Percentiles rank a stretch among this genome's conserved stretches.
phyloP scores from a whole-genome alignment of 495 filamentous ascomycete genomes.

The Aspergillus bridgeri region DNA sequence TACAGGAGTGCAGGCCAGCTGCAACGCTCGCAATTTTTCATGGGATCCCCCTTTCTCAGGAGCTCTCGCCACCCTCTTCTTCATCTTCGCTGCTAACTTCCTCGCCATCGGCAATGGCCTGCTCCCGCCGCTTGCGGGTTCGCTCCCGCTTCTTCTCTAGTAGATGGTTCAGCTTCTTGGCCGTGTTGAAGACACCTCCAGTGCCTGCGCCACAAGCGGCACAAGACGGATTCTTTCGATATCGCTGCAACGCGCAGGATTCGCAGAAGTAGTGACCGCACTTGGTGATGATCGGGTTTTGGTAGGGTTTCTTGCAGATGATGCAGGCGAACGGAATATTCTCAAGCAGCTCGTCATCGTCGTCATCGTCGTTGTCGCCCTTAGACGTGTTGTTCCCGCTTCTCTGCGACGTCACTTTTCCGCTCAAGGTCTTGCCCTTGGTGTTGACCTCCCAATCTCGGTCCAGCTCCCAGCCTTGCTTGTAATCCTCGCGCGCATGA shows the following conservation, averaged over 20 bases:
- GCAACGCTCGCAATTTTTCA: background rate
- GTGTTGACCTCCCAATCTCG: constrained; percentile 85
- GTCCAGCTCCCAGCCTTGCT: constrained; percentile 93
- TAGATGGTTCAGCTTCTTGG: constrained; percentile 76
- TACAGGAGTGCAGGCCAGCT: constrained; percentile 22
- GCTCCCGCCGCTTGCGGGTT: constrained; percentile 61
- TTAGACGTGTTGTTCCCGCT: constrained; percentile 42
- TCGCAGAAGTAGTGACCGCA: constrained; percentile 98
- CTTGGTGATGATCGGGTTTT: constrained; percentile 77
- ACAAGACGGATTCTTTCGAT: constrained; percentile 77
- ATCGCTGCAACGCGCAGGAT: constrained; percentile 77
- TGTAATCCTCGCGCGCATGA: constrained; percentile 83
- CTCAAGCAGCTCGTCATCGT: constrained; percentile 74
- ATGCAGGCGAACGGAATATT: constrained; percentile 95
- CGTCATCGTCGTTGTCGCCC: constrained; percentile 55
- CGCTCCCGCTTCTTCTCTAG: constrained; percentile 79
- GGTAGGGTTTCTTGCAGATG: constrained; percentile 81
- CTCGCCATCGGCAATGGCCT: constrained; percentile 69
- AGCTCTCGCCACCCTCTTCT: constrained; percentile 33
- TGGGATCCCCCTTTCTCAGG: background rate
- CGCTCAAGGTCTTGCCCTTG: constrained; percentile 66
- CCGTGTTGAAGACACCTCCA: constrained; percentile 83
- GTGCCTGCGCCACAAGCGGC: constrained; percentile 83
- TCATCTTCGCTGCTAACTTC: constrained; percentile 65
- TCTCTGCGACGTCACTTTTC: constrained; percentile 57